phyloP scores from a whole-genome alignment of 441 rosid species.

The Bruguiera hainesii region DNA sequence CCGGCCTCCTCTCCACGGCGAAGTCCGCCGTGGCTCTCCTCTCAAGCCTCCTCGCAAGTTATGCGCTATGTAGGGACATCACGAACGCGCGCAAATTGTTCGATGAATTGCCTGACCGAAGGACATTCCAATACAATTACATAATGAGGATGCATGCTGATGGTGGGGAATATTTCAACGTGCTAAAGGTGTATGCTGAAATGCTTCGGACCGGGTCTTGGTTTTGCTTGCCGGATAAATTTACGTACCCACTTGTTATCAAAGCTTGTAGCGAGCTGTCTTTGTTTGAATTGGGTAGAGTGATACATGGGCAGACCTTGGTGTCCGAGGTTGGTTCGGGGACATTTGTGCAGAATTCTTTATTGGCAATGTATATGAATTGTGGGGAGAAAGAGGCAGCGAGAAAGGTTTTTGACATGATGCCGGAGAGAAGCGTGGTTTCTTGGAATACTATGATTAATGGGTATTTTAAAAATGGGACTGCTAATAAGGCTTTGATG shows the following conservation, averaged over 20 bases:
- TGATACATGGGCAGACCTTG: slow-evolving; percentile 49
- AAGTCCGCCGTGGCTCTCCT: slow-evolving; percentile 18
- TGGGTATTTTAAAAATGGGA: slow-evolving; percentile 65
- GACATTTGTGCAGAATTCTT: slow-evolving; percentile 54
- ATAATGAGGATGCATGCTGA: slow-evolving; percentile 47
- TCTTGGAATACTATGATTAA: slow-evolving; percentile 76
- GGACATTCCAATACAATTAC: slow-evolving; percentile 44
- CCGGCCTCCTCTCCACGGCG: slow-evolving; percentile 29
- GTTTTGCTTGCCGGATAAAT: slow-evolving; percentile 48
- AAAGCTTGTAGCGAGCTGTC: slow-evolving; percentile 56
- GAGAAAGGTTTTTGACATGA: slow-evolving; percentile 47
- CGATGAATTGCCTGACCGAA: slow-evolving; percentile 52
- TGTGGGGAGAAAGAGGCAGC: slow-evolving; percentile 49
- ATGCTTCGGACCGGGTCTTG: slow-evolving; percentile 35
- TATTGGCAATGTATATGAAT: slow-evolving; percentile 70
- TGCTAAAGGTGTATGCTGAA: slow-evolving; percentile 41
- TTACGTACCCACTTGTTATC: slow-evolving; percentile 53
- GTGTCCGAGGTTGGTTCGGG: slow-evolving; percentile 37
- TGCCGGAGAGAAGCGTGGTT: slow-evolving; percentile 53
- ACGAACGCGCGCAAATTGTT: slow-evolving; percentile 48
- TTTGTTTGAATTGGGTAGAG: slow-evolving; percentile 39
- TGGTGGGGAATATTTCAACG: slow-evolving; percentile 32
- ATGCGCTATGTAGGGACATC: slow-evolving; percentile 30
- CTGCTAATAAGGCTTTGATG: slow-evolving; percentile 41
- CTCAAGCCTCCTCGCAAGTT: slow-evolving; percentile 26